Conservation (phyloP, 2,329 filamentous ascomycete species). For the Amesomyces nigricolor region DNA sequence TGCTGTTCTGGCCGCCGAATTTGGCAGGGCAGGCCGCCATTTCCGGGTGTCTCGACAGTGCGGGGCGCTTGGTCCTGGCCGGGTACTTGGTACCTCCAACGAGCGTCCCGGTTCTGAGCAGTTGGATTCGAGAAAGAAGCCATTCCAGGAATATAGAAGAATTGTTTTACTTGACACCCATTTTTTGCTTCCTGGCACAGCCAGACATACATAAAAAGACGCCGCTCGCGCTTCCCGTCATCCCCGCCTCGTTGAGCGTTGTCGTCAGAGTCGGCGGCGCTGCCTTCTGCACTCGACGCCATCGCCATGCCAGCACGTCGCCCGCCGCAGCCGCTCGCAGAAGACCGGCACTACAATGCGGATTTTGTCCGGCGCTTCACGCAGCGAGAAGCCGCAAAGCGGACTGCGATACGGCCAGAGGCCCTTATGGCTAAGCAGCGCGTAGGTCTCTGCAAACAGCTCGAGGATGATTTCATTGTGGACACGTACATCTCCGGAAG, state of each 20-base stretch:
- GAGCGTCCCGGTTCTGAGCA: too few species aligned
- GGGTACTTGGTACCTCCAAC: neutral
- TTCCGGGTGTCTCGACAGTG: constrained; percentile 2
- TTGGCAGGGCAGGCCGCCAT: too few species aligned
- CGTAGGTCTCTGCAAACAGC: too few species aligned
- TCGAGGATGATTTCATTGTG: too few species aligned
- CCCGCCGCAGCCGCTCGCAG: constrained; percentile 1
- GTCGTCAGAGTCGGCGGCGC: neutral
- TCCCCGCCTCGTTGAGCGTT: neutral
- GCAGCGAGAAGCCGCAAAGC: neutral
- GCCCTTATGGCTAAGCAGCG: too few species aligned
- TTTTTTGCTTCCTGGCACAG: constrained; percentile 4
- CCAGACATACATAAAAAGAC: neutral
- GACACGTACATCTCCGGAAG: too few species aligned
- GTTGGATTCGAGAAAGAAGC: neutral
- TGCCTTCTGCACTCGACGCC: neutral
- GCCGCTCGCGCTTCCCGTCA: neutral
- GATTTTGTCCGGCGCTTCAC: neutral
- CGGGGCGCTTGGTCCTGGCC: neutral
- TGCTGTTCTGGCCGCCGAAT: neutral
- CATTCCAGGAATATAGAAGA: neutral
- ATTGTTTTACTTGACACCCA: neutral
- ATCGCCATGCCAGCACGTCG: constrained; percentile 6
- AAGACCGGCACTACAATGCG: neutral
- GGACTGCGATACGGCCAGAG: neutral